Conservation (phyloP, 495 filamentous ascomycete species). For the Aspergillus asperescens region DNA sequence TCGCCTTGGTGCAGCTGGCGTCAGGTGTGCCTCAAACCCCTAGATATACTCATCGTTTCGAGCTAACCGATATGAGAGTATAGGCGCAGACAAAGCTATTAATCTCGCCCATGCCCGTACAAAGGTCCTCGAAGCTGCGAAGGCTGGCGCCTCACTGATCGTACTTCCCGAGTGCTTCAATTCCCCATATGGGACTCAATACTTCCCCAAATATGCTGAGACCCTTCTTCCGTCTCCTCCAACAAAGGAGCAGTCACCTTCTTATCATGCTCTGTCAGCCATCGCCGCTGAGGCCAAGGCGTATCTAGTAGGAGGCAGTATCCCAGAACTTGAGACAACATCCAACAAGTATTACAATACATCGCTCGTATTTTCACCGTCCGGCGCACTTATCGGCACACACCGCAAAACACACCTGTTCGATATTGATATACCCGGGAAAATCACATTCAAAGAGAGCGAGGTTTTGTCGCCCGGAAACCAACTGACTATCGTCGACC, state of each 20-base stretch:
- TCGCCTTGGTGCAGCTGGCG: conserved; percentile 78
- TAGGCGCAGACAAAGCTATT: conserved; percentile 71
- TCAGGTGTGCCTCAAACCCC: conserved; percentile 44
- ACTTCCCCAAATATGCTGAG: conserved; percentile 91
- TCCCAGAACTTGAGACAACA: conserved; percentile 66
- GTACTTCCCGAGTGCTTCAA: conserved; percentile 89
- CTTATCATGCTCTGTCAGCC: conserved; percentile 75
- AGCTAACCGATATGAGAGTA: conserved; percentile 2
- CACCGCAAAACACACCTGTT: conserved; percentile 98
- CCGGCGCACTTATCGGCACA: conserved; percentile 70
- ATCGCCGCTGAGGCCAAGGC: conserved; percentile 70
- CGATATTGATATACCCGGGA: conserved; percentile 95
- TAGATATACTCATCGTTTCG: neutral
- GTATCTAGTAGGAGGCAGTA: conserved; percentile 87
- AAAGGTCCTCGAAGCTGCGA: conserved; percentile 78
- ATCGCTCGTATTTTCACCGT: conserved; percentile 71
- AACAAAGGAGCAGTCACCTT: conserved; percentile 61
- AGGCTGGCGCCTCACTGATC: conserved; percentile 60
- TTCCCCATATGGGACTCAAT: conserved; percentile 83
- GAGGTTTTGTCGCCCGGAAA: conserved; percentile 82
- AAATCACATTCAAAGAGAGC: conserved; percentile 85
- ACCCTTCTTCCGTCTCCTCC: conserved; percentile 75
- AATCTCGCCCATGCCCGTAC: conserved; percentile 78
- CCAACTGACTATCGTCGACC: conserved; percentile 71
- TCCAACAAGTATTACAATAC: conserved; percentile 88